These are phyloP conservation scores for Aspergillus versicolor DNA, from an alignment of 2,329 filamentous ascomycete genomes.

Conservation along the genomic window DNA sequence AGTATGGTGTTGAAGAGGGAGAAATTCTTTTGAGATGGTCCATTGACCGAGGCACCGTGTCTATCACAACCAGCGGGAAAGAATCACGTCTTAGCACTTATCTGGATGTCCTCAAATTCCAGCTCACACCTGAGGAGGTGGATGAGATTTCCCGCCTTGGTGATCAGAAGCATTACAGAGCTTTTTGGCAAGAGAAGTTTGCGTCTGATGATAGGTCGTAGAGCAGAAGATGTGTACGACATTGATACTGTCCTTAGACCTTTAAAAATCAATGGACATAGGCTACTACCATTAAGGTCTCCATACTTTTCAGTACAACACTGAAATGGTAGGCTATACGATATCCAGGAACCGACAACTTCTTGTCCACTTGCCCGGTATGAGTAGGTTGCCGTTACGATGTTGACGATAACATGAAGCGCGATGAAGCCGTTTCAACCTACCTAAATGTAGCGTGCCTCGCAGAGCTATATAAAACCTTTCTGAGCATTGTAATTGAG, in stretches of 20 bases:
- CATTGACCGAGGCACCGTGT: constrained; percentile 59
- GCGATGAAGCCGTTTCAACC: not conserved
- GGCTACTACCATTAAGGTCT: not conserved
- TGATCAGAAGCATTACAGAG: constrained; percentile 51
- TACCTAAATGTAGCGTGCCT: not conserved
- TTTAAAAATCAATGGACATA: not conserved
- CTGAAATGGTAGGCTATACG: not conserved
- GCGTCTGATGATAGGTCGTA: constrained; percentile 44
- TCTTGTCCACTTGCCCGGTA: not conserved
- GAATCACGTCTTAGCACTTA: constrained; percentile 61
- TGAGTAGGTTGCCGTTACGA: not conserved
- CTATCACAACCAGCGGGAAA: constrained; percentile 61
- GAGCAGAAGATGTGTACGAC: not conserved
- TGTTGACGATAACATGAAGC: not conserved
- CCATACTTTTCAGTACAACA: not conserved
- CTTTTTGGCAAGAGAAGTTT: constrained; percentile 54
- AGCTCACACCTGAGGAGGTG: constrained; percentile 59
- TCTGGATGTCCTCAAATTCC: constrained; percentile 56
- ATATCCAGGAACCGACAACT: not conserved
- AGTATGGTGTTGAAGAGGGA: constrained; percentile 59
- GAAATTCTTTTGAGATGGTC: constrained; percentile 62
- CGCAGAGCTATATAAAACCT: not conserved
- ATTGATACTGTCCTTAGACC: not conserved
- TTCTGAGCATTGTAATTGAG: not conserved
- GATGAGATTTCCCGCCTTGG: constrained; percentile 52